Base-by-base conservation (phyloP, 768 basidiomycete species). In the Boletus eberwhitei region DNA sequence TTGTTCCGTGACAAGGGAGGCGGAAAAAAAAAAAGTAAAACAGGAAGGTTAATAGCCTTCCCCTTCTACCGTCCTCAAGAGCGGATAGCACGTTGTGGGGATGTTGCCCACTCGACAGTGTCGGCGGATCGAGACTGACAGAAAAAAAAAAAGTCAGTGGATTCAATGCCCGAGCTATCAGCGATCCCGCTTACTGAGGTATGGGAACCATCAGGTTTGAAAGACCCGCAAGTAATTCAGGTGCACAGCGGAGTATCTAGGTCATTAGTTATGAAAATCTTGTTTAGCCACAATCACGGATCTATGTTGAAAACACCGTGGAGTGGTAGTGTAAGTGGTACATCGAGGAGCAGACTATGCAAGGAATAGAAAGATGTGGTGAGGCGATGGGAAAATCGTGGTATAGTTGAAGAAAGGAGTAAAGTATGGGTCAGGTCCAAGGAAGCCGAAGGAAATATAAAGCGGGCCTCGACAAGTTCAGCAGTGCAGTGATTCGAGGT, bases 321-420 rank as follows among this genome's bases (percentile, higher is more conserved):
- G 54, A 37, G 48, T 34, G 29, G 58, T 58, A 59, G 55, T 55
- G 59, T 62, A 67, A 50, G 56, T 53, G 65, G 41, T 71, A 71
- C 71, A 72, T 69, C 43, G 39, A 54, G 46, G 51, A 67, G 62
- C 55, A 65, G 59, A 57, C 61, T 72, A 71, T 71, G 69, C 67
- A 64, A 58, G 58, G 55, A 48, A 47, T 60, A 49, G 58, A 58
- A 49, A 47, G 39, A 40, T 47, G 63, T 53, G 59, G 48, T 47
- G 55, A 51, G 50, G 57, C 35, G 34, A 57, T 54, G 55, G 42
- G 38, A 53, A 51, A 59, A 35, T 53, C 39, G 50, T 64, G 69
- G 69, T 71, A 71, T 71, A 65, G 60, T 66, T 59, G 56, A 54
- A 29, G 29, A 59, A 53, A 51, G 57, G 57, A 49, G 62, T 71